Evolutionary conservation across 176 grass and related monocot genomes (phyloP).

Genomic region (Triticum aestivum): IWGSC_CS_RefSeq_v2.1 NC_057814.1:30890941-30891440

Average conservation of each 20-base stretch:
- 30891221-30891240: constrained; percentile 11
- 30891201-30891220: constrained; percentile 53
- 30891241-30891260: constrained; percentile 60
- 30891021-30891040: constrained; percentile 32
- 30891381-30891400: constrained; percentile 51
- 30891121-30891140: not conserved
- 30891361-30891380: constrained; percentile 44
- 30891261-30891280: constrained; percentile 38
- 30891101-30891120: constrained; percentile 20
- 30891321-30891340: constrained; percentile 49
- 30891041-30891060: constrained; percentile 31
- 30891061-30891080: constrained; percentile 31
- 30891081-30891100: constrained; percentile 54
- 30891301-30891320: constrained; percentile 61
- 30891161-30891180: constrained; percentile 37
- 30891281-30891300: constrained; percentile 39
- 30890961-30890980: constrained; percentile 69
- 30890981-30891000: constrained; percentile 48
- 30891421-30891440: constrained; percentile 54
- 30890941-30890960: constrained; percentile 47
- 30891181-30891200: constrained; percentile 40
- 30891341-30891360: constrained; percentile 48
- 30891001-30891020: constrained; percentile 29
- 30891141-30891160: constrained; percentile 44
- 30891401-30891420: constrained; percentile 67